Base-by-base conservation (phyloP, 176 grass and related monocot species). In the Rhynchospora breviuscula region DNA sequence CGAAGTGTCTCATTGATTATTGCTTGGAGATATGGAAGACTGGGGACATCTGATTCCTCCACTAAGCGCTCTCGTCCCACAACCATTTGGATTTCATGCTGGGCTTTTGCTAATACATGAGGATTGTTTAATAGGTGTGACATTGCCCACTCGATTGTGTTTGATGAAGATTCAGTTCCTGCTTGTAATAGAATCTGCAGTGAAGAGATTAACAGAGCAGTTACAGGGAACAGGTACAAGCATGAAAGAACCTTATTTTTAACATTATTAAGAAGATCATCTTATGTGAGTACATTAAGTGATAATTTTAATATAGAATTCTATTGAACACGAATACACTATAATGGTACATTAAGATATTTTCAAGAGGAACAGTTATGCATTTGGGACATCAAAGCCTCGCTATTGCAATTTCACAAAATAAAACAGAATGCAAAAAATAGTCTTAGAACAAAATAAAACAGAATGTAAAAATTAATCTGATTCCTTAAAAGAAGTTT, bases 161-260 rank as follows among this genome's bases (percentile, higher is more conserved):
- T 62, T 22, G 79, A 83, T 22, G 89, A 87, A 19, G 92, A 89
- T 43, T 91, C 87, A 2, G 87, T 94, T 14, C 92, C 92, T 59
- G 91, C 84, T 23, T 72, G 18, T 49, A 90, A 85, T 14, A 90
- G 61, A 19, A 10, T 23, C 90, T 91, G 84, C 44, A 49, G 51
- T 56, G 7, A 25, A 11, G 56, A 72, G 26, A 33, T 62, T 3
- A 57, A 46, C 2, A 2, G 6, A 21, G 18, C 19, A 21, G 8
- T 62, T 62, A 10, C 59, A 62, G 8, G 59, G 18, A 62, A 62
- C n/a, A 62, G 21, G n/a, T 22, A 23, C 8, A n/a, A 21, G n/a
- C n/a, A 22, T 21, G 59, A 7, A 62, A 62, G 59, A n/a, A 23
- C n/a, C 8, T 62, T 2, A 0, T 9, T 22, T 62, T 62, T 21